Evolutionary conservation across 768 basidiomycete species (phyloP), one percentile per base, ranked within the genome.

Genomic region (Rhizopogon vulgaris): DNA sequence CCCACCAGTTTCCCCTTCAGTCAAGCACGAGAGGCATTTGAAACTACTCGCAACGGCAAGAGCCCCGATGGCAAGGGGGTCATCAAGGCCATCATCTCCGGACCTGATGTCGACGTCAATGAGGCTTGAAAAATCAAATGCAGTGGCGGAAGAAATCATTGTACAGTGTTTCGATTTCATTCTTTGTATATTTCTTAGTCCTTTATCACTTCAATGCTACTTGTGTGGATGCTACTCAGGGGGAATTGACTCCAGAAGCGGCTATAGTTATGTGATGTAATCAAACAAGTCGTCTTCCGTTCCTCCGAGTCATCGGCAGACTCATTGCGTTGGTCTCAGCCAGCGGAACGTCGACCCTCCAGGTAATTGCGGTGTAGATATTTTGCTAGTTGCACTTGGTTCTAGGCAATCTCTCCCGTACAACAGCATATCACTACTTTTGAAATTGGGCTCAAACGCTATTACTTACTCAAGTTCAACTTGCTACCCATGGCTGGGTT

Each of bases 81-180:
- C 39, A 94, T 95, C 63, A 95, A 96, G 70, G 84, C 81, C 32
- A 84, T 95, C 56, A 92, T 94, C 58, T 87, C 86, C 43, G 90
- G 90, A 5, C 90, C 90, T 39, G 86, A 76, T 58, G 78, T 84
- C 41, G 60, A 72, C 18, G 57, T 74, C 49, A 72, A 76, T 48
- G 70, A 73, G 45, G 34, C 65, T 42, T 79, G 59, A 68, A 46
- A n/a, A 45, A 32, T 28, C 12, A 18, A 49, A 14, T 42, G 14
- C 39, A 18, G 27, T 38, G 6, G 40, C 40, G 22, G 24, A 25
- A 7, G 12, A n/a, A 45, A 49, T 8, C 9, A 28, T 28, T 14
- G 12, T 32, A 22, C 3, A 22, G 30, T 15, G 14, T 22, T 22
- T 22, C 4, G 28, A 45, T 24, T 12, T 30, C 17, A 30, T 43